A percentile compares a stretch with the other conserved stretches of the same genome.
These are phyloP conservation scores for Kodamaea nitidulidarum DNA, from an alignment of 805 yeast genomes.

Conservation along the genomic window DNA sequence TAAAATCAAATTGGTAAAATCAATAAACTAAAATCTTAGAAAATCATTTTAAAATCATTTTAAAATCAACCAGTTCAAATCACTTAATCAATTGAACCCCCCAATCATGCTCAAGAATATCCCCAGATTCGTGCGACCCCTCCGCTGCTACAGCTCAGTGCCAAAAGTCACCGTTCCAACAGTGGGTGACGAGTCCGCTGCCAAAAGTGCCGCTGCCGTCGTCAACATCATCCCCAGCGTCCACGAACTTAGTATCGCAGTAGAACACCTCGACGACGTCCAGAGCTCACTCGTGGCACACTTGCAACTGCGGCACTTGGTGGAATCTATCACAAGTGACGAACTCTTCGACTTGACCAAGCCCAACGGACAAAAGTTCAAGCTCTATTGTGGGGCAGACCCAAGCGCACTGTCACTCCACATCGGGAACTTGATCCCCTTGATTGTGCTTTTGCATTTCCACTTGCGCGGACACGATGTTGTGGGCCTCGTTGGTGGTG, in stretches of 20 bases:
- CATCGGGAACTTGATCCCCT: slow-evolving; percentile 84
- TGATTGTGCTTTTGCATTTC: slow-evolving; percentile 81
- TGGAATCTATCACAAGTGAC: slow-evolving; percentile 38
- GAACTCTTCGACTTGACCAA: slow-evolving; percentile 32
- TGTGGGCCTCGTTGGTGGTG: slow-evolving; percentile 87
- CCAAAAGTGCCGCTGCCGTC: slow-evolving; percentile 6
- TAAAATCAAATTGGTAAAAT: not conserved
- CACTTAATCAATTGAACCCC: too few species aligned
- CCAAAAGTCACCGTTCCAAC: slow-evolving; percentile 5
- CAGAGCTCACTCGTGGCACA: slow-evolving; percentile 32
- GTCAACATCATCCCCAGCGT: slow-evolving; percentile 36
- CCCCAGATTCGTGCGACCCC: not conserved
- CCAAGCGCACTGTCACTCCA: slow-evolving; percentile 91
- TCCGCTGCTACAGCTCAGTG: not conserved
- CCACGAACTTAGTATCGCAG: slow-evolving; percentile 20
- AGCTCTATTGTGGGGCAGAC: slow-evolving; percentile 91
- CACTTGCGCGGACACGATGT: slow-evolving; percentile 79
- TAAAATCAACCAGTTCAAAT: too few species aligned
- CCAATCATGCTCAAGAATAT: not conserved
- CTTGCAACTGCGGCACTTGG: slow-evolving; percentile 32
- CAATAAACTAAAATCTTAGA: not conserved
- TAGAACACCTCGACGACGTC: slow-evolving; percentile 20
- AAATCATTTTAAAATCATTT: too few species aligned
- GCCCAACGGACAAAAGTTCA: slow-evolving; percentile 35
- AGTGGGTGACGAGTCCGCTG: slow-evolving; percentile 5